phyloP scores from a whole-genome alignment of 768 basidiomycete genomes.

The Suillus weaverae region DNA sequence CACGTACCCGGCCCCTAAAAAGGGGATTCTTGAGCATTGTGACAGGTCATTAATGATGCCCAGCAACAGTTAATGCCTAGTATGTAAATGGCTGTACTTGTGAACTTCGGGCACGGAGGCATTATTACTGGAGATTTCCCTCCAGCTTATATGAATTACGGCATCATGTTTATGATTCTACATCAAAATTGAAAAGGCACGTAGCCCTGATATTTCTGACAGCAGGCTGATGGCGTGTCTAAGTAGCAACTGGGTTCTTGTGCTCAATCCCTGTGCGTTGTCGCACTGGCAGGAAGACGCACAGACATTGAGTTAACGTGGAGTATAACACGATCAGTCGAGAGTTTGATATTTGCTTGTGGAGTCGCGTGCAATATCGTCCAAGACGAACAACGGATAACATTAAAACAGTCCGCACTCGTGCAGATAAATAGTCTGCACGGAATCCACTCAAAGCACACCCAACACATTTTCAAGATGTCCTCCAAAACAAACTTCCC shows the following conservation, averaged over 20 bases:
- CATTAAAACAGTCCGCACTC: not conserved
- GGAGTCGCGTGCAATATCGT: too few relatives aligned
- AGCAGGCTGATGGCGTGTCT: not conserved
- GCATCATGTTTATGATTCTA: not conserved
- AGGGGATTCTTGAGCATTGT: not conserved
- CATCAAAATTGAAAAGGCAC: not conserved
- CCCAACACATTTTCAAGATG: not conserved
- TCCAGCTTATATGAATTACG: not conserved
- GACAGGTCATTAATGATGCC: not conserved
- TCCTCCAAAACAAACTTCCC: not conserved
- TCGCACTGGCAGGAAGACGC: not conserved
- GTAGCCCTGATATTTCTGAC: not conserved
- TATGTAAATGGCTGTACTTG: too few relatives aligned
- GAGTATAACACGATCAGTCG: not conserved
- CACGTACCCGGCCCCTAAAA: not conserved
- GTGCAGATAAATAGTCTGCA: slow-evolving; percentile 1
- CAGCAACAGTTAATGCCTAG: not conserved
- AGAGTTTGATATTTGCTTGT: not conserved
- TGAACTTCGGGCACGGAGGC: not conserved
- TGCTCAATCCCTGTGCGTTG: not conserved
- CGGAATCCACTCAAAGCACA: not conserved
- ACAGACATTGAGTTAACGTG: not conserved
- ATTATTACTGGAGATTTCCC: not conserved
- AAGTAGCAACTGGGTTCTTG: not conserved
- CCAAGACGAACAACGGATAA: not conserved